These are phyloP conservation scores for Hyaloscypha hepaticicola DNA, from an alignment of 495 filamentous ascomycete genomes.

Conservation along the genomic window DNA sequence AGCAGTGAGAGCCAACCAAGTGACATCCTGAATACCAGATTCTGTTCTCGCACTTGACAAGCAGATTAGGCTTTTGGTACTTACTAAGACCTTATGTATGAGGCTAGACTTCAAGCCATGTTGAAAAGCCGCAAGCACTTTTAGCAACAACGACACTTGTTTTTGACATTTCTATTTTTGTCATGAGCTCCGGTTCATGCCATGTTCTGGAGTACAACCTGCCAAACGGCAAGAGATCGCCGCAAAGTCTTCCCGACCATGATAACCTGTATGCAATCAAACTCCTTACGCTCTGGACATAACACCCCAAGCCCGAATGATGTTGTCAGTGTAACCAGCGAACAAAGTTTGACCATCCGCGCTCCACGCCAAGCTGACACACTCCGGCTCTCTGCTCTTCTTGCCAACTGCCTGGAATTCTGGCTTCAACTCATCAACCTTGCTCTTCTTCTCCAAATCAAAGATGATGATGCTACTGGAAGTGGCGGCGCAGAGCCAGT, in stretches of 20 bases:
- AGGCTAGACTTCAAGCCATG: background rate
- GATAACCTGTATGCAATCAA: slow-evolving; percentile 30
- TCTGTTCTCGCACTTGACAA: background rate
- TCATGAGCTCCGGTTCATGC: slow-evolving; percentile 29
- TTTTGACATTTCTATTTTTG: slow-evolving; percentile 28
- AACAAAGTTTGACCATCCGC: slow-evolving; percentile 99
- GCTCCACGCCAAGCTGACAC: slow-evolving; percentile 93
- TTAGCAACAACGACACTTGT: background rate
- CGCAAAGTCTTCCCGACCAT: slow-evolving; percentile 29
- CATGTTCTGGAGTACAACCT: slow-evolving; percentile 33
- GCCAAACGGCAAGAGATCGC: slow-evolving; percentile 28
- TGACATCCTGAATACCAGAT: background rate
- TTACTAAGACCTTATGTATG: background rate
- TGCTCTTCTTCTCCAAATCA: slow-evolving; percentile 99
- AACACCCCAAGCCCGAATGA: slow-evolving; percentile 99
- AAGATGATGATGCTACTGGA: slow-evolving; percentile 99
- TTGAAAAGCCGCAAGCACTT: background rate
- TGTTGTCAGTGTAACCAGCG: slow-evolving; percentile 99
- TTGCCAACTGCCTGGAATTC: slow-evolving; percentile 95
- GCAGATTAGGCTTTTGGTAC: background rate
- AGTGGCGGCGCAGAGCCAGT: slow-evolving; percentile 99
- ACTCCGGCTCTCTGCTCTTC: slow-evolving; percentile 99
- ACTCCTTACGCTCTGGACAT: slow-evolving; percentile 65
- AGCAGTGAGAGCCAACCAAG: background rate
- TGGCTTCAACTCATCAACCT: slow-evolving; percentile 99